Evolutionary conservation across 768 basidiomycete genomes (phyloP), one percentile per base, ranked within the genome.

Genomic region (Crucibulum laeve): DNA sequence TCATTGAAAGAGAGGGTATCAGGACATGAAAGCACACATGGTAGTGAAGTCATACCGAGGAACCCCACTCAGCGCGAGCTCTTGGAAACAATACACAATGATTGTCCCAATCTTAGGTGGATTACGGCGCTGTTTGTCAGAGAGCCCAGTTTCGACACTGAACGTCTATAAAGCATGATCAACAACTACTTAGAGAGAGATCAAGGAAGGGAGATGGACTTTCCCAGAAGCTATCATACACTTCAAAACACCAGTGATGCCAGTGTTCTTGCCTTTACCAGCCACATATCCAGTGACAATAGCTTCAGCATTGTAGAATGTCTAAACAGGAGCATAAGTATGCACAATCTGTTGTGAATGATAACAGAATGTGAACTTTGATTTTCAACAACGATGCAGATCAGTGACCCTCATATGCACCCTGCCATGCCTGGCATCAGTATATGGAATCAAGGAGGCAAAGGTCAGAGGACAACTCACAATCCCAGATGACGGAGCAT

Each of bases 211-310:
- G n/a, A n/a, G n/a, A n/a, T 58, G 5, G 36, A 77, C 79, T 73
- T 82, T 80, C 22, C 77, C 77, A 2, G 77, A 79, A 38, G 63
- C 73, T 79, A 82, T 82, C 54, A 70, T 72, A 55, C 77, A 80
- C 46, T 71, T 75, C 30, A 79, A 53, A 7, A 73, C 72, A 10
- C 77, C 78, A 2, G 69, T 73, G 7, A 61, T 57, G 17, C 76
- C 78, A 28, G 66, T 64, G 51, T 77, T 61, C 45, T 65, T 71
- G 1, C 79, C 77, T 55, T 74, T 76, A 28, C 77, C 71, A 45
- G 74, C 65, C 4, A 61, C 65, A 51, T 86, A 77, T 1, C 84
- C 84, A 3, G 67, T 76, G 5, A 82, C 77, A 24, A 73, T 49
- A 11, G 79, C 79, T 53, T 82, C 79, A 1, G 76, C 79, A 49